phyloP scores from a whole-genome alignment of 208 protist species.

The Strigomonas galati region DNA sequence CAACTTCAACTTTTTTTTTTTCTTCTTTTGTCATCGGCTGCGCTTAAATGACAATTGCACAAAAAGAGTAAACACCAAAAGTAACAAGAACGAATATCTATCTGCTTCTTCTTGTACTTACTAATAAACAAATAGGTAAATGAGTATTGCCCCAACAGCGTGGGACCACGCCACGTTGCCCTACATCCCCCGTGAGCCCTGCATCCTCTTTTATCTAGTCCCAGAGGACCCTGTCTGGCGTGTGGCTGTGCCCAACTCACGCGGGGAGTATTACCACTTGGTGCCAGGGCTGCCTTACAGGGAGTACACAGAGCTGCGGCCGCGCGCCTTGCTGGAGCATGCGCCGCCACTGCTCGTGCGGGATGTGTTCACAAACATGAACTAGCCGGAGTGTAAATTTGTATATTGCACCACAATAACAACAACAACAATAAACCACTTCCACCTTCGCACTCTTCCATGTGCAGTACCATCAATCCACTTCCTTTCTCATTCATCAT shows the following conservation, averaged over 20 bases:
- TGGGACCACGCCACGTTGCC: conserved; percentile 75
- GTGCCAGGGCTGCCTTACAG: conserved; percentile 76
- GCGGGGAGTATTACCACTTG: conserved; percentile 66
- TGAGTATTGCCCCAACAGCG: conserved; percentile 18
- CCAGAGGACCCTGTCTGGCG: conserved; percentile 62
- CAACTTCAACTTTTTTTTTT: conserved; percentile 3
- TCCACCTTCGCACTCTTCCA: too few relatives aligned
- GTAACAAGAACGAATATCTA: too few relatives aligned
- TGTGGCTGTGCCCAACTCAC: conserved; percentile 60
- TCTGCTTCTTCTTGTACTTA: too few relatives aligned
- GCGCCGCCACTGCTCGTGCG: conserved; percentile 37
- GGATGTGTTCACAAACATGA: conserved; percentile 25
- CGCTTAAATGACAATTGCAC: background rate
- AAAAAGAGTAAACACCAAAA: background rate
- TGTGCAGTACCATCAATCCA: too few relatives aligned
- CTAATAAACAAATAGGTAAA: too few relatives aligned
- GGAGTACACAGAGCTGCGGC: conserved; percentile 32
- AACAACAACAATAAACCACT: too few relatives aligned
- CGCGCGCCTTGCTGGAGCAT: conserved; percentile 42
- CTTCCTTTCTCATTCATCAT: too few relatives aligned
- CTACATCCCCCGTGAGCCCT: conserved; percentile 53
- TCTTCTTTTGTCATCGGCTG: conserved; percentile 11
- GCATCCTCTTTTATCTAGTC: conserved; percentile 79
- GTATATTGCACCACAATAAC: too few relatives aligned
- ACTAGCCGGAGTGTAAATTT: conserved; percentile 15